Base-by-base conservation (phyloP, 768 basidiomycete genomes). In the Leccinum rimulosum region DNA sequence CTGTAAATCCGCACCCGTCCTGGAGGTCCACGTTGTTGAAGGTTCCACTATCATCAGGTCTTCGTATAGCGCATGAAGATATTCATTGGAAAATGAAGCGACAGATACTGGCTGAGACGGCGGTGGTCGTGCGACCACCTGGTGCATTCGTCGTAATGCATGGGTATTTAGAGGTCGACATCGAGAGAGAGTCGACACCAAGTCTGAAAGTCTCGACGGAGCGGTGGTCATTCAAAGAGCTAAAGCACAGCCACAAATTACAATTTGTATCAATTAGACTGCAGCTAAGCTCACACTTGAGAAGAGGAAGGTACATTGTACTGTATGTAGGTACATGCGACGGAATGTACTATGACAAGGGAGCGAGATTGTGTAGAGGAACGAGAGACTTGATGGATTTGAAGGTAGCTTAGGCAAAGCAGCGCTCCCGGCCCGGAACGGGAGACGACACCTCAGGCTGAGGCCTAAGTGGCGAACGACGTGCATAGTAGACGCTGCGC, bases 31-130 rank as follows among this genome's bases (percentile, higher is more conserved):
- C 45, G 60, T 25, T 36, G 70, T 43, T n/a, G 62, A 22, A 31
- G 58, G 33, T n/a, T 71, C 70, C 7, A 68, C 52, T 12, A 66
- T 57, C 35, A 82, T 68, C 4, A 83, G 57, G 52, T 80, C 77
- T 33, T 74, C 69, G 54, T 82, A 83, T 25, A 83, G 61, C 6
- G 70, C 62, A 36, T 36, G 50, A 8, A 66, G 45, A 50, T 59
- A 31, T 25, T 66, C 59, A 17, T 60, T 56, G 27, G 72, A 60
- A 7, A 80, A 67, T 19, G 31, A 19, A 19, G 56, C 14, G 48
- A 35, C 47, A 12, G 52, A 11, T 14, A 17, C n/a, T 14, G 48
- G 54, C 38, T 27, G 54, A 25, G 62, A 30, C 4, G 47, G 33
- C 3, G 45, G 56, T 1, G 8, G 2, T 17, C 43, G 56, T 11